These are phyloP conservation scores for Ceraceosorus guamensis DNA, from an alignment of 1,284 basidiomycete species.

Conservation along the genomic window DNA sequence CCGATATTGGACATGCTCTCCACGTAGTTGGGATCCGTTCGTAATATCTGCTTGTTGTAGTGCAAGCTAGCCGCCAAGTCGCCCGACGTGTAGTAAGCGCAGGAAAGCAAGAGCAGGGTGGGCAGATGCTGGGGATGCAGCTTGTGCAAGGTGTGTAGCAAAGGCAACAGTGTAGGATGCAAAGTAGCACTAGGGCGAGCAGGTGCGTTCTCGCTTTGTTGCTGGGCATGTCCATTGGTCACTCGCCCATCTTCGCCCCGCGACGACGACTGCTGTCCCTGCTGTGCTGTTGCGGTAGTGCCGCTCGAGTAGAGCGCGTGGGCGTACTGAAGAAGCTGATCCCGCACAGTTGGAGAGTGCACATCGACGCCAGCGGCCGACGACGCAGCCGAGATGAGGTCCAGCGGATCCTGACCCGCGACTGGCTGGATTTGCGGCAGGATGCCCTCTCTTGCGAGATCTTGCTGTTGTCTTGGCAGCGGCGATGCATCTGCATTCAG, in stretches of 20 bases:
- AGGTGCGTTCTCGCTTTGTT: not conserved
- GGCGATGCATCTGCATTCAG: not conserved
- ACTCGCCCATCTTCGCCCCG: not conserved
- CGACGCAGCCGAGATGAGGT: conserved; percentile 32
- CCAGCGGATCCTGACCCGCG: conserved; percentile 32
- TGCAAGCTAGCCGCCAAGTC: conserved; percentile 41
- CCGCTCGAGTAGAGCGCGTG: conserved; percentile 38
- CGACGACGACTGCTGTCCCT: not conserved
- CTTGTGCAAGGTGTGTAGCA: conserved; percentile 39
- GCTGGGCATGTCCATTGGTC: too few species aligned
- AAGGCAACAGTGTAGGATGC: conserved; percentile 38
- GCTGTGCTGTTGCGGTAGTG: conserved; percentile 1
- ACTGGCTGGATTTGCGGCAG: conserved; percentile 5
- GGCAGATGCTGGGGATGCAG: conserved; percentile 39
- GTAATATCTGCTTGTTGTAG: conserved; percentile 48
- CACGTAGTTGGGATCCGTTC: conserved; percentile 50
- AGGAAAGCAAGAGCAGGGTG: conserved; percentile 39
- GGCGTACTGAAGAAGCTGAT: conserved; percentile 43
- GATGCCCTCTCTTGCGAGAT: not conserved
- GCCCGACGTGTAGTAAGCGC: conserved; percentile 40
- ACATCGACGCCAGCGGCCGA: conserved; percentile 25
- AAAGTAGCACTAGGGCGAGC: conserved; percentile 10
- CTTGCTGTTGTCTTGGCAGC: conserved; percentile 3
- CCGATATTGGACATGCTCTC: conserved; percentile 53
- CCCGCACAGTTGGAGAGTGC: conserved; percentile 29